phyloP scores from a whole-genome alignment of 2,329 filamentous ascomycete genomes.

The Fonsecaea monophora region DNA sequence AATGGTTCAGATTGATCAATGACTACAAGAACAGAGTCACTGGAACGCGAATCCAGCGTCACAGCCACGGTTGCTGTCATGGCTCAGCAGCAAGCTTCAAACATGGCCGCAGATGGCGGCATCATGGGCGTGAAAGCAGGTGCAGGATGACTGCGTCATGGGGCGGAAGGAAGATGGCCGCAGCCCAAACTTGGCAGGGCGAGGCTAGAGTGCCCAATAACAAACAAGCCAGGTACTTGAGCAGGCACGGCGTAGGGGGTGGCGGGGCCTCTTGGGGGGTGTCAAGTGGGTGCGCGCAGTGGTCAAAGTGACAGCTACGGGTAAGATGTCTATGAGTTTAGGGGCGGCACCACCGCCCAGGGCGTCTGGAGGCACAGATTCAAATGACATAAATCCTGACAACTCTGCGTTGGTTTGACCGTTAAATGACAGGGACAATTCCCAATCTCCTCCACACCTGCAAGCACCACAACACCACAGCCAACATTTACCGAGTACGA shows the following conservation, averaged over 20 bases:
- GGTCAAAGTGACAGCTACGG: background rate
- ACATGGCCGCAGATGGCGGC: background rate
- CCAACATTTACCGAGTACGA: background rate
- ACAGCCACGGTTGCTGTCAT: slow-evolving; percentile 20
- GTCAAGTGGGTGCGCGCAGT: background rate
- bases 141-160: slow-evolving; percentile 30
- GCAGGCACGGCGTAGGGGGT: background rate
- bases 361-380: no score
- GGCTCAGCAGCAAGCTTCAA: slow-evolving; percentile 14
- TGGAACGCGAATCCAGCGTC: slow-evolving; percentile 10
- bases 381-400: background rate
- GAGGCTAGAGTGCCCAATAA: background rate
- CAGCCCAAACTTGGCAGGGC: slow-evolving; percentile 19
- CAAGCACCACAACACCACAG: background rate
- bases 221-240: background rate
- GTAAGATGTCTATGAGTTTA: background rate
- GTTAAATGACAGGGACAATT: background rate
- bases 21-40: slow-evolving; percentile 11
- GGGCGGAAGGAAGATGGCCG: slow-evolving; percentile 16
- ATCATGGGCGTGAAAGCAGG: slow-evolving; percentile 1
- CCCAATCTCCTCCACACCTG: background rate
- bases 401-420: background rate
- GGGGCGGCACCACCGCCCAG: no score
- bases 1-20: slow-evolving; percentile 3
- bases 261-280: background rate